Evolutionary conservation across 2,329 filamentous ascomycete genomes (phyloP).

Genomic region (Triangularia setosa): DNA sequence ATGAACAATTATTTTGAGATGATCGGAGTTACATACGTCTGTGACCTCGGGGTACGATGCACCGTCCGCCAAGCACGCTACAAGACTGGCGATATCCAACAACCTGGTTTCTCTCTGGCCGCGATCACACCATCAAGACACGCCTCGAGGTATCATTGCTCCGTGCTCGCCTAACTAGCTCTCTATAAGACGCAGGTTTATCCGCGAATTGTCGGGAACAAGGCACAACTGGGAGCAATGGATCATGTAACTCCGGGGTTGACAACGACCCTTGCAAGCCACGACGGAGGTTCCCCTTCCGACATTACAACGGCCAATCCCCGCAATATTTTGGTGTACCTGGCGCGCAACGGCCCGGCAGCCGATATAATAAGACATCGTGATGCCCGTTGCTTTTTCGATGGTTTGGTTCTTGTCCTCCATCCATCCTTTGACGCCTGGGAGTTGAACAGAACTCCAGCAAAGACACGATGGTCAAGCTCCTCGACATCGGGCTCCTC

Average conservation of each 20-base stretch:
- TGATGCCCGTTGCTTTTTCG: neutral
- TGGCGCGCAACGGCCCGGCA: neutral
- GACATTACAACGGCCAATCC: slow-evolving; percentile 2
- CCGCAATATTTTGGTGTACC: neutral
- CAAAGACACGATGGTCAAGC: slow-evolving; percentile 2
- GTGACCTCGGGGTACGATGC: neutral
- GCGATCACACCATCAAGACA: slow-evolving; percentile 3
- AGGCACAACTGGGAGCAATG: neutral
- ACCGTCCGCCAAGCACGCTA: neutral
- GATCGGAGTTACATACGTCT: neutral
- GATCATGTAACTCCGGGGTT: neutral
- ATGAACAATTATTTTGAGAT: neutral
- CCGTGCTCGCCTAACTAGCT: slow-evolving; percentile 5
- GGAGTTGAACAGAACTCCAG: neutral
- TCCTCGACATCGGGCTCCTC: slow-evolving; percentile 3
- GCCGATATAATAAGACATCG: neutral
- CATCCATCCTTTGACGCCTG: neutral
- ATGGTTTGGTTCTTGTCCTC: neutral
- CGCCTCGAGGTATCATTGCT: neutral
- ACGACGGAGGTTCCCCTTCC: slow-evolving; percentile 3
- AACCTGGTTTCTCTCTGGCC: neutral
- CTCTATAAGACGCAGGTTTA: neutral
- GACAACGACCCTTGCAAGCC: neutral
- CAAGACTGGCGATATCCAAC: slow-evolving; percentile 1
- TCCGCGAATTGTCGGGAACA: slow-evolving; percentile 1